Base-by-base conservation (phyloP, 2,329 filamentous ascomycete genomes). In the Trichocomaceae sp. region DNA sequence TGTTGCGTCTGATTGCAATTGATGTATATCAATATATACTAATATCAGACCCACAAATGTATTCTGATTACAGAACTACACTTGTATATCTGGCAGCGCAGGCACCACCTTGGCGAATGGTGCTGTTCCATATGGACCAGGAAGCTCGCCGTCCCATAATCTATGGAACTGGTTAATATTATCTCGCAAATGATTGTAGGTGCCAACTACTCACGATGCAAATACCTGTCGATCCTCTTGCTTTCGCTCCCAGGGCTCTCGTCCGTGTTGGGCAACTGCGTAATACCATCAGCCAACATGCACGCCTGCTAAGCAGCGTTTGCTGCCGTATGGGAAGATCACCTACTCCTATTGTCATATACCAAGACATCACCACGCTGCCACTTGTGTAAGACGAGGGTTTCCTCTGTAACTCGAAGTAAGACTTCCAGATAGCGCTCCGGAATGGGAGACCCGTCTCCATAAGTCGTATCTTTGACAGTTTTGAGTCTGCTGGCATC, bases 381-480 rank as follows among this genome's bases (percentile, higher is more conserved):
- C 76, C 76, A 78, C 48, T 68, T 69, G 60, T 78, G 76, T 51
- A 78, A 59, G 17, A 79, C 75, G 3, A 75, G 70, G 50, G 78
- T 77, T 57, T 78, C 74, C 55, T 78, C 75, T 12, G 76, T 78
- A 37, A 78, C 31, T 57, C 71, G 64, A 0, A 70, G 70, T 47
- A 77, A 62, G 52, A 65, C 66, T 15, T 61, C 69, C 10, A 78
- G 62, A 57, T 75, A 76, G 59, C 69, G 66, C n/a, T 77, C 73
- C 0, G 75, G 75, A 44, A 79, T 79, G 1, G 69, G 69, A 8
- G 70, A 73, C 3, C 75, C 76, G 59, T 79, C 75, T 1, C 76
- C 76, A 60, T 69, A 78, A 15, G 31, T 35, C 31, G 31, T 35
- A 35, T 35, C 31, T 15, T 15, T 35, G 17, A 68, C 61, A 29